These are phyloP conservation scores for Podospora pseudocomata DNA, from an alignment of 495 filamentous ascomycete genomes.

Conservation along the genomic window DNA sequence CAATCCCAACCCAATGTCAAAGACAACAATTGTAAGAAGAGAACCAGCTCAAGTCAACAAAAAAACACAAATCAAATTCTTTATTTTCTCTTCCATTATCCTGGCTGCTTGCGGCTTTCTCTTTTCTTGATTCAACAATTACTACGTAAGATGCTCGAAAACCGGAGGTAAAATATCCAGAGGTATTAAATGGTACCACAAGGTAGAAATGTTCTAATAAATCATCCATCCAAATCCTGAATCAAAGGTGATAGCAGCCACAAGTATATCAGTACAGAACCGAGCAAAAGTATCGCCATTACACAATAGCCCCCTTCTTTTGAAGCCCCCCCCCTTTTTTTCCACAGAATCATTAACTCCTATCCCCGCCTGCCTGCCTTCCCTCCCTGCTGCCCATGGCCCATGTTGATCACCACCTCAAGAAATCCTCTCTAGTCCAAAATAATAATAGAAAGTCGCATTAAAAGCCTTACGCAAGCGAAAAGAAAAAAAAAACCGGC, in stretches of 20 bases:
- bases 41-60: not conserved
- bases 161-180: not conserved
- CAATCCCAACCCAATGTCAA: conserved; percentile 15
- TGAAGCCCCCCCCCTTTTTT: not conserved
- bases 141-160: not conserved
- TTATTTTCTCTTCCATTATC: not conserved
- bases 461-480: not conserved
- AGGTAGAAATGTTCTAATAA: not conserved
- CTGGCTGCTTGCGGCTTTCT: not conserved
- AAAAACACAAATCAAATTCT: not conserved
- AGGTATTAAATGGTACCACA: not conserved
- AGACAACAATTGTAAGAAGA: not conserved
- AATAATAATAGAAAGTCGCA: not conserved
- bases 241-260: not conserved
- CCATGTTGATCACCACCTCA: not conserved
- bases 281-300: not conserved
- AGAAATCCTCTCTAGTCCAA: conserved; percentile 1
- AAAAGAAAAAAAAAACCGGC: not conserved
- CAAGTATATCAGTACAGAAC: not conserved
- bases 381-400: not conserved
- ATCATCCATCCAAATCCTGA: not conserved
- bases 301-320: not conserved
- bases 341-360: not conserved
- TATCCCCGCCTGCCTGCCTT: not conserved
- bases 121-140: not conserved